These are phyloP conservation scores for Salix caprea DNA, from an alignment of 345 rosid genomes.

Conservation along the genomic window DNA sequence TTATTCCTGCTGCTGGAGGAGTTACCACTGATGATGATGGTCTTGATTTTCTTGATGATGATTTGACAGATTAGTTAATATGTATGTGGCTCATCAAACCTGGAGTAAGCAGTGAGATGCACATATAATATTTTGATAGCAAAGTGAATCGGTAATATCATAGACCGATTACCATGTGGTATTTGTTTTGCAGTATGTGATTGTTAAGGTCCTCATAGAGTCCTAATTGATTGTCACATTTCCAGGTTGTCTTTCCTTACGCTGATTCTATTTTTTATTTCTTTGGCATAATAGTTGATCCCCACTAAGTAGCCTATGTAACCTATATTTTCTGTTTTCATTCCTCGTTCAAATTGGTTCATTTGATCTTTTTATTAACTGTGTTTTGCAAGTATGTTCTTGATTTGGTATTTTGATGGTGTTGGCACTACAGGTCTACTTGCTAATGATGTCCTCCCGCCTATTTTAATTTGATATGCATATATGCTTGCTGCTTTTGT, in stretches of 20 bases:
- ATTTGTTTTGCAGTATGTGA: conserved; percentile 13
- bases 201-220: not conserved
- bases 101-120: conserved; percentile 32
- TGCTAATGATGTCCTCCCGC: not conserved
- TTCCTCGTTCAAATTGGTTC: not conserved
- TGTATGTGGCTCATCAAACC: conserved; percentile 8
- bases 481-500: not conserved
- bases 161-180: conserved; percentile 16
- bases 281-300: not conserved
- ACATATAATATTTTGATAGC: conserved; percentile 4
- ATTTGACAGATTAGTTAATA: conserved; percentile 37
- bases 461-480: not conserved
- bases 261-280: not conserved
- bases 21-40: conserved; percentile 51
- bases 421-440: not conserved
- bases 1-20: conserved; percentile 37
- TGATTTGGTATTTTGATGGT: not conserved
- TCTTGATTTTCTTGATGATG: conserved; percentile 54
- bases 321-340: not conserved
- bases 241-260: conserved; percentile 6
- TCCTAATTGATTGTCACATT: conserved; percentile 4
- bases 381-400: not conserved
- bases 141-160: not conserved
- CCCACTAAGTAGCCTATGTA: not conserved
- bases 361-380: not conserved